Evolutionary conservation across 163 green algal genomes (phyloP), one percentile per base, ranked within the genome.

Genomic region (Chlamydomonas reinhardtii): DNA sequence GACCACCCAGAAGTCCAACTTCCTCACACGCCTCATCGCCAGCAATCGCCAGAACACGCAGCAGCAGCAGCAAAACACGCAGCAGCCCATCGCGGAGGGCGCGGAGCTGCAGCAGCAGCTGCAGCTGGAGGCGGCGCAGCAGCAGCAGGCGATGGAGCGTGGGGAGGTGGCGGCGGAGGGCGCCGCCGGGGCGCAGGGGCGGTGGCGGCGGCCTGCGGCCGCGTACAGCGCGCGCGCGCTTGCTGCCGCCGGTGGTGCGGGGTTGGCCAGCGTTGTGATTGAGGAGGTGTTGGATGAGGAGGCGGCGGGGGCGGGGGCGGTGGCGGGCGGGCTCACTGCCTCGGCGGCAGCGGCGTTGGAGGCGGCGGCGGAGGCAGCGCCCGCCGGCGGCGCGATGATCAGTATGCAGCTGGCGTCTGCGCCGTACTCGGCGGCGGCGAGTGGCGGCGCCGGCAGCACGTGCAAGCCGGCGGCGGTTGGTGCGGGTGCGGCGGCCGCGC

Each of bases 1-100:
- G 27, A 66, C 56, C 54, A 86, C 80, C 2, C 80, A 86, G 70
- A 79, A 79, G 54, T 80, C 70, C 56, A 86, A 86, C 69, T 86
- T 86, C 69, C 70, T 86, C 14, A 73, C 80, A 0, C 80, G 80
- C 69, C 70, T 86, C 54, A 86, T 86, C 29, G 80, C 80, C 27
- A 86, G 80, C 80, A 86, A 86, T 35, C 70, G 69, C 19, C 31
- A 32, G 34, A 62, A 34, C 54, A 74, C 66, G 31, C 6, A 12
- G 48, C 48, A 56, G 48, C 48, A 56, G 48, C 48, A 56, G 48
- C 11, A 19, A 1, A 12, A 56, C 6, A 17, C 6, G 6, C 9
- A 24, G 54, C 68, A 79, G 70, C 14, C 80, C 25, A 29, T 86
- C 15, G 70, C 29, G 1, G 80, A 86, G 56, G 80, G 14, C 54